Base-by-base conservation (phyloP, 2,329 filamentous ascomycete species). In the Cercospora sesami region DNA sequence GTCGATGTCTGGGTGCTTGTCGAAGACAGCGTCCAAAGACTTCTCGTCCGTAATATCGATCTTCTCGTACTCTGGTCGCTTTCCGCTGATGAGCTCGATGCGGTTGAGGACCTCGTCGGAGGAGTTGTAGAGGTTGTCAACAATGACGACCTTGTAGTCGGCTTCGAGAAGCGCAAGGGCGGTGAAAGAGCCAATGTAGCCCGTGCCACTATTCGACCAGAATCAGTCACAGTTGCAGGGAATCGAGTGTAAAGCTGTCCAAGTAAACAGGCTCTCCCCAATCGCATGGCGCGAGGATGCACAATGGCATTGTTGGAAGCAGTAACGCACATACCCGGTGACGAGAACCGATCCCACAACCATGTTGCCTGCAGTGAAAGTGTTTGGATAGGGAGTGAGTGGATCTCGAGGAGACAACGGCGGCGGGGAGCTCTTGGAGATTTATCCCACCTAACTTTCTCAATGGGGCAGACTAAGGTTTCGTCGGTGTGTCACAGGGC, bases 181-280 rank as follows among this genome's bases (percentile, higher is more conserved):
- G 70, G 95, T 99, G 86, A 98, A 98, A 61, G 94, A 98, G 80
- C 95, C 95, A 82, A 99, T 99, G 86, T 99, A 99, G 84, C 95
- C 95, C 73, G 94, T 97, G 78, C 95, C 95, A 87, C 95, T 97
- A 73, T 66, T 72, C 75, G 68, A 42, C 3, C 5, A 21, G 28
- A 58, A 63, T 71, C 59, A 71, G 69, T 58, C 26, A 58, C 9
- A 18, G 59, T 12, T 23, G 57, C 31, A 28, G 33, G 14, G 36
- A 28, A 36, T 48, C 14, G 62, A n/a, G 9, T 18, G 36, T 30
- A 18, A 61, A 39, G 16, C 21, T 26, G 31, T 61, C 18, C 31
- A 36, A 45, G n/a, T 23, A 28, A 26, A 28, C 33, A 33, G 23
- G 9, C 39, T 42, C 6, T 42, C 31, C 10, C 31, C 18, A 9